Evolutionary conservation across 345 rosid species (phyloP).

Genomic region (Orychophragmus violaceus): DNA sequence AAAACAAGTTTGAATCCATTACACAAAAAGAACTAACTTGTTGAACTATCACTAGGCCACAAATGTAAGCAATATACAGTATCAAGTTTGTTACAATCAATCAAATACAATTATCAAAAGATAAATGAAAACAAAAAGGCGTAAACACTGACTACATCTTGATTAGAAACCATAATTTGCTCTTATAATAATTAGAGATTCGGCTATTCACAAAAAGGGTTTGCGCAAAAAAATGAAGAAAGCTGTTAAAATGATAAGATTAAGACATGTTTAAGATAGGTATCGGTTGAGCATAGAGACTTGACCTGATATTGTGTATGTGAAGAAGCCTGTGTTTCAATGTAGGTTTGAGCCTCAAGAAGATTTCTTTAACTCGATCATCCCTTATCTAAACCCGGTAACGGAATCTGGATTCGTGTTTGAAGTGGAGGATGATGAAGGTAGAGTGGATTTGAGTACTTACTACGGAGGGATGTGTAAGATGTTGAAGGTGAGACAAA

Average conservation of each 20-base stretch:
- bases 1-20: too few relatives aligned
- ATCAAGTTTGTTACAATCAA: not conserved
- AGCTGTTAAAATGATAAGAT: not conserved
- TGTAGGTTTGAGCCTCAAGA: conserved; percentile 90
- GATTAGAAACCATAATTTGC: not conserved
- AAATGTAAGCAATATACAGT: too few relatives aligned
- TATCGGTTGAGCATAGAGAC: conserved; percentile 64
- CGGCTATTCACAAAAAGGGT: conserved; percentile 14
- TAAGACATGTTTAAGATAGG: conserved; percentile 41
- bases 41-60: too few relatives aligned
- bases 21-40: too few relatives aligned
- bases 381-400: conserved; percentile 58
- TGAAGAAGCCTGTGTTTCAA: conserved; percentile 86
- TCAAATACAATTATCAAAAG: not conserved
- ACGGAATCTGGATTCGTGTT: conserved; percentile 55
- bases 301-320: conserved; percentile 82
- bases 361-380: conserved; percentile 51
- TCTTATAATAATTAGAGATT: conserved; percentile 2
- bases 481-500: conserved; percentile 69
- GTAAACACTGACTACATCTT: not conserved
- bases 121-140: too few relatives aligned
- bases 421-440: conserved; percentile 60
- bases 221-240: not conserved
- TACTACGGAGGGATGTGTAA: conserved; percentile 86
- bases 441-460: conserved; percentile 55